Percentiles rank a stretch among this genome's conserved stretches.
These are phyloP conservation scores for Globisporangium paddicum DNA, from an alignment of 352 stramenopile species.

Conservation along the genomic window DNA sequence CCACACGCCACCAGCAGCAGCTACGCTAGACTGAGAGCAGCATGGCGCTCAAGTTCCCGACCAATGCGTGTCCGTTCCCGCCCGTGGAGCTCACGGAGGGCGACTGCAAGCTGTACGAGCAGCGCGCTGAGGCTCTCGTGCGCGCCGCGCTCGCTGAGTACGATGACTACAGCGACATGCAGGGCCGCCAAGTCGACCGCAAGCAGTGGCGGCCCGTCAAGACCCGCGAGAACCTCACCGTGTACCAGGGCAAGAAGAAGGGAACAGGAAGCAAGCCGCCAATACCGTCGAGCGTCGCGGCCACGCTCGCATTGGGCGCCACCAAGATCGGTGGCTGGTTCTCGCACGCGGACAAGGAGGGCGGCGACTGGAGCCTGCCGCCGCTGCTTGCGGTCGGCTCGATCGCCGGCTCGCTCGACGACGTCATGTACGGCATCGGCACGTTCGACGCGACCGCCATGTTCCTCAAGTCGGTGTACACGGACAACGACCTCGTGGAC, in stretches of 20 bases:
- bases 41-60: conserved; percentile 22
- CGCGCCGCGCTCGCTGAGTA: conserved; percentile 27
- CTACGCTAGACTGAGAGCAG: no score
- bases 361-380: conserved; percentile 22
- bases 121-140: conserved; percentile 23
- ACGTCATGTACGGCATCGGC: conserved; percentile 57
- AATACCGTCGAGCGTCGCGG: not conserved
- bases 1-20: no score
- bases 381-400: conserved; percentile 38
- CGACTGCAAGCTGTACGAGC: conserved; percentile 27
- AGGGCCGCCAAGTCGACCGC: conserved; percentile 18
- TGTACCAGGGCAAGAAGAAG: conserved; percentile 10
- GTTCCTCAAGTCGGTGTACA: conserved; percentile 46
- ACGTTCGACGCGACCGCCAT: conserved; percentile 44
- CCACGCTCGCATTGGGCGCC: conserved; percentile 13
- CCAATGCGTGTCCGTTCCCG: conserved; percentile 15
- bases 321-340: conserved; percentile 11
- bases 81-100: conserved; percentile 22
- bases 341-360: conserved; percentile 11
- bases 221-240: conserved; percentile 20
- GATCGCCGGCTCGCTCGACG: conserved; percentile 36
- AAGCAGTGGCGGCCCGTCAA: conserved; percentile 26
- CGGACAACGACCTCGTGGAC: conserved; percentile 44
- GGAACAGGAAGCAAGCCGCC: no score
- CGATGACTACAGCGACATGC: conserved; percentile 16